phyloP scores from a whole-genome alignment of 2,329 filamentous ascomycete species.

The Penicillium sp. region DNA sequence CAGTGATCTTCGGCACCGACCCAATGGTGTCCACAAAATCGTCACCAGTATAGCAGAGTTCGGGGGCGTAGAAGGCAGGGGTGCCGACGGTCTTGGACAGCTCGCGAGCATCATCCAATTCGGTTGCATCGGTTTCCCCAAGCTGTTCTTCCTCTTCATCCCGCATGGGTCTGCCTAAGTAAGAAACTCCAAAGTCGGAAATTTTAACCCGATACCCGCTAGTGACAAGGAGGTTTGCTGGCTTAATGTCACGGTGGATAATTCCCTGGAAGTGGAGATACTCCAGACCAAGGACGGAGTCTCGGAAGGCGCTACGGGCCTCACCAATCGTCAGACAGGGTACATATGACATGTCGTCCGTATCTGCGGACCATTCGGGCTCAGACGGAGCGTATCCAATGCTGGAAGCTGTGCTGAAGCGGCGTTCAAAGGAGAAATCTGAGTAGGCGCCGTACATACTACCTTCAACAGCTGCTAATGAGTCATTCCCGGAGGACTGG shows the following conservation, averaged over 20 bases:
- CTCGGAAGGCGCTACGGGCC: slow-evolving; percentile 82
- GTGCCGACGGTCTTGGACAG: slow-evolving; percentile 98
- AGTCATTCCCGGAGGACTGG: slow-evolving; percentile 51
- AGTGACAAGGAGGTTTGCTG: slow-evolving; percentile 88
- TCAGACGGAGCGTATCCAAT: slow-evolving; percentile 50
- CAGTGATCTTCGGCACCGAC: slow-evolving; percentile 72
- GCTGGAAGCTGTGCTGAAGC: slow-evolving; percentile 80
- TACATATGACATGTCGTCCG: slow-evolving; percentile 90
- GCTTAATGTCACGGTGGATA: slow-evolving; percentile 83
- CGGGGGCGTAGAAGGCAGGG: slow-evolving; percentile 95
- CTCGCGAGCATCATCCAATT: slow-evolving; percentile 91
- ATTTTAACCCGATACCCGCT: slow-evolving; percentile 89
- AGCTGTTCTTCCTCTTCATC: slow-evolving; percentile 79
- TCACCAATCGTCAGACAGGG: slow-evolving; percentile 88
- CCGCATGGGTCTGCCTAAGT: slow-evolving; percentile 84
- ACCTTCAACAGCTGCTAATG: slow-evolving; percentile 67
- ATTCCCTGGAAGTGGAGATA: slow-evolving; percentile 90
- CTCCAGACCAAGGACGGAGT: slow-evolving; percentile 89
- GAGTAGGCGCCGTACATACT: slow-evolving; percentile 78
- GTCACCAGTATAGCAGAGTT: slow-evolving; percentile 87
- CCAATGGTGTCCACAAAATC: slow-evolving; percentile 61
- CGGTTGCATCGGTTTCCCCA: slow-evolving; percentile 81
- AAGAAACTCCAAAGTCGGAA: slow-evolving; percentile 97
- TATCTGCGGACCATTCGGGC: slow-evolving; percentile 51
- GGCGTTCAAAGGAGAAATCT: slow-evolving; percentile 65